Conservation (phyloP, 2,329 filamentous ascomycete species). For the Scleromitrula shiraiana region DNA sequence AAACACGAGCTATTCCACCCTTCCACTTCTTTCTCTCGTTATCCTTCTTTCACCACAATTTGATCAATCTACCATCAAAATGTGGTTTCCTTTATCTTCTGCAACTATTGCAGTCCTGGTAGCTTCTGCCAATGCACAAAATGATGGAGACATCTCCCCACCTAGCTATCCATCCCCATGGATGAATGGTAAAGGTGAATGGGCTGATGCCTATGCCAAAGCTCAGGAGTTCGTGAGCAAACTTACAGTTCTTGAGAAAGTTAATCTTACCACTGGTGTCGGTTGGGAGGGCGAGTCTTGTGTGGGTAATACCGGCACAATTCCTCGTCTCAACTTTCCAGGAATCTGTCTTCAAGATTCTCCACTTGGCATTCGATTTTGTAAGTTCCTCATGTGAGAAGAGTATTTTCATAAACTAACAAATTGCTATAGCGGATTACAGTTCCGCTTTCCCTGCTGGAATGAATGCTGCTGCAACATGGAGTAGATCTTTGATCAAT, state of each 20-base stretch:
- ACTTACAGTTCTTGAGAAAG: conserved; percentile 77
- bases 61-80: conserved; percentile 12
- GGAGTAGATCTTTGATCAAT: conserved; percentile 64
- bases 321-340: conserved; percentile 26
- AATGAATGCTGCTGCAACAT: conserved; percentile 68
- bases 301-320: conserved; percentile 28
- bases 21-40: background rate
- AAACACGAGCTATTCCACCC: background rate
- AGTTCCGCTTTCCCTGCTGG: conserved; percentile 71
- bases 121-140: conserved; percentile 18
- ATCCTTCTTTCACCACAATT: background rate
- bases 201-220: conserved; percentile 64
- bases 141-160: conserved; percentile 22
- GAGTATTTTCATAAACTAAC: conserved; percentile 32
- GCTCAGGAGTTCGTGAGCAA: conserved; percentile 60
- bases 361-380: conserved; percentile 34
- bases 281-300: conserved; percentile 28
- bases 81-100: conserved; percentile 17
- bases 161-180: conserved; percentile 30
- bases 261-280: conserved; percentile 88
- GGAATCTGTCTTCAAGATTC: conserved; percentile 29
- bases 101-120: conserved; percentile 15
- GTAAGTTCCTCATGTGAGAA: conserved; percentile 15
- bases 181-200: conserved; percentile 34
- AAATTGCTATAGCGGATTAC: conserved; percentile 45